Evolutionary conservation across 768 basidiomycete genomes (phyloP).

Genomic region (Agrocybe pediades): DNA sequence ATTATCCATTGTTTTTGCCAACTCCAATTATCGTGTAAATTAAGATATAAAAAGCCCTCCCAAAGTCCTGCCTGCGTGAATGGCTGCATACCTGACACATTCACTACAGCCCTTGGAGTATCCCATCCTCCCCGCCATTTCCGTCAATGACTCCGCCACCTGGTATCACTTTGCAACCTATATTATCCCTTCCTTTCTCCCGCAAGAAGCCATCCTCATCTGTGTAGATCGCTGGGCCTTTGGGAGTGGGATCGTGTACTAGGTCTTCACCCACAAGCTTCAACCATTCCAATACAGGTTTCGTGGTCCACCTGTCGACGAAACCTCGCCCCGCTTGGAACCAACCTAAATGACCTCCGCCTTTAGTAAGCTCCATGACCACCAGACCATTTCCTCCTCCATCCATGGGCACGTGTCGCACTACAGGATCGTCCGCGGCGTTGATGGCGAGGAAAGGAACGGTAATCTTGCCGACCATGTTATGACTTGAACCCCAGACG

Average conservation of each 20-base stretch:
- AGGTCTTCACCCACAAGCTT: slow-evolving; percentile 57
- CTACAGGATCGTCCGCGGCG: slow-evolving; percentile 77
- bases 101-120: slow-evolving; percentile 62
- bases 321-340: slow-evolving; percentile 53
- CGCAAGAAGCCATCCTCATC: slow-evolving; percentile 62
- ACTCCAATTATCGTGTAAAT: slow-evolving; percentile 4
- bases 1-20: slow-evolving; percentile 13
- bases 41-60: slow-evolving; percentile 1
- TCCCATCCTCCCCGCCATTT: slow-evolving; percentile 52
- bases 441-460: slow-evolving; percentile 80
- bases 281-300: slow-evolving; percentile 75
- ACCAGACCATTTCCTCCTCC: slow-evolving; percentile 54
- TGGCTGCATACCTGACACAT: slow-evolving; percentile 6
- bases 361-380: slow-evolving; percentile 59
- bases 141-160: slow-evolving; percentile 56
- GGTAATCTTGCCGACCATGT: slow-evolving; percentile 55
- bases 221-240: slow-evolving; percentile 34
- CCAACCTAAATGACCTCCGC: slow-evolving; percentile 86
- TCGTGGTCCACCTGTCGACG: slow-evolving; percentile 64
- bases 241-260: slow-evolving; percentile 32
- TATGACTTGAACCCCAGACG: slow-evolving; percentile 58
- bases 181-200: slow-evolving; percentile 54
- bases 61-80: neutral
- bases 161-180: slow-evolving; percentile 61
- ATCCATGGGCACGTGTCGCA: slow-evolving; percentile 61